Conservation (phyloP, 106 monocot genomes). For the Apostasia ramifera region DNA sequence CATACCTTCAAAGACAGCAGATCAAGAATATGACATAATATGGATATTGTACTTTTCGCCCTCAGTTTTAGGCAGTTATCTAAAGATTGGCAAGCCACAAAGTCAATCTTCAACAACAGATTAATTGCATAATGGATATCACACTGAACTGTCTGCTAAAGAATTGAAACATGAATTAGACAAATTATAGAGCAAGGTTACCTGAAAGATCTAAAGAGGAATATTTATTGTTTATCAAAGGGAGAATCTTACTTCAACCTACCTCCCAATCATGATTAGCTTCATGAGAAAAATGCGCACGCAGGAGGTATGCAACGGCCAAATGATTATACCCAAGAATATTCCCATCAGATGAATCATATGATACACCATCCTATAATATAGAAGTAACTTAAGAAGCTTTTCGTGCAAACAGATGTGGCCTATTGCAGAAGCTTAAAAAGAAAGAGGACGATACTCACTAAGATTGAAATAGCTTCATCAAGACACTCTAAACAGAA, state of each 20-base stretch:
- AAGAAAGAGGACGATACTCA: conserved; percentile 22
- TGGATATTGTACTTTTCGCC: conserved; percentile 20
- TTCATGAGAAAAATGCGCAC: conserved; percentile 72
- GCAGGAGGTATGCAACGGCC: conserved; percentile 50
- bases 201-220: background rate
- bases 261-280: conserved; percentile 46
- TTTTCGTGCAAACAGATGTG: background rate
- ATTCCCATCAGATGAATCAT: conserved; percentile 18
- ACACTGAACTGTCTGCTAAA: conserved; percentile 35
- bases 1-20: conserved; percentile 50
- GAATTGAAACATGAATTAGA: conserved; percentile 1
- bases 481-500: conserved; percentile 49
- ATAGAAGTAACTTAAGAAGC: background rate
- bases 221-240: too few species aligned
- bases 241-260: background rate
- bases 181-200: background rate
- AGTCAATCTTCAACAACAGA: conserved; percentile 22
- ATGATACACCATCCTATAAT: conserved; percentile 25
- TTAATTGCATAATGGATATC: conserved; percentile 31
- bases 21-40: conserved; percentile 43
- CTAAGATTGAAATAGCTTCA: conserved; percentile 70
- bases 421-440: background rate
- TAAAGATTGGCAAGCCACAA: conserved; percentile 10
- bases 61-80: background rate
- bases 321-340: conserved; percentile 35